Percentiles rank a stretch among this genome's conserved stretches.
Evolutionary conservation across 2,329 filamentous ascomycete species (phyloP).

Genomic region (Neopestalotiopsis clavispora): DNA sequence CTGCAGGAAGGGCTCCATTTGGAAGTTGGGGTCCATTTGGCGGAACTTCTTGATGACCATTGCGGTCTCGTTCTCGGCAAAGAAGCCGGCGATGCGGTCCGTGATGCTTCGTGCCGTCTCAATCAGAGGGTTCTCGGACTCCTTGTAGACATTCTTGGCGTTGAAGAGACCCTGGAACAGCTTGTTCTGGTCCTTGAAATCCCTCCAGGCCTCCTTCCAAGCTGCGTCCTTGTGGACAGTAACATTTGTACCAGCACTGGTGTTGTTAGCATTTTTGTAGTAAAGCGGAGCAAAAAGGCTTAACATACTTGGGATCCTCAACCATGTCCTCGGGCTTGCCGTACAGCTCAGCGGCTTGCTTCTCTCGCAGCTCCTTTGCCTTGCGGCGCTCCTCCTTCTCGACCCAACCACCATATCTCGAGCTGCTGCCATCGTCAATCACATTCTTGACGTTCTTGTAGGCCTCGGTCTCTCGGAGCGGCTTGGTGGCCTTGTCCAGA

Average conservation of each 20-base stretch:
- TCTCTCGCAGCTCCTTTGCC: slow-evolving; percentile 75
- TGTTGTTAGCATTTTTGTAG: slow-evolving; percentile 33
- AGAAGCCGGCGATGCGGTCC: slow-evolving; percentile 91
- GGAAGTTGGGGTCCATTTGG: slow-evolving; percentile 92
- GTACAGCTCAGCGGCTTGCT: slow-evolving; percentile 57
- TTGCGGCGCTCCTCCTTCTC: slow-evolving; percentile 93
- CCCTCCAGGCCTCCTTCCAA: slow-evolving; percentile 98
- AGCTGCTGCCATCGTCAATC: slow-evolving; percentile 96
- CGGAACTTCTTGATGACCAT: slow-evolving; percentile 98
- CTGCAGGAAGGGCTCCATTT: slow-evolving; percentile 90
- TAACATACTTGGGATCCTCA: slow-evolving; percentile 85
- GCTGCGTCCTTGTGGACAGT: slow-evolving; percentile 96
- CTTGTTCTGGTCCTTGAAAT: slow-evolving; percentile 89
- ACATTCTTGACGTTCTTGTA: slow-evolving; percentile 95
- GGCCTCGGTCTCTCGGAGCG: slow-evolving; percentile 91
- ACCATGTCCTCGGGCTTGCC: slow-evolving; percentile 66
- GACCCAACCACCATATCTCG: slow-evolving; percentile 93
- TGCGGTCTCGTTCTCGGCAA: slow-evolving; percentile 97
- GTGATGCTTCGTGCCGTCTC: slow-evolving; percentile 92
- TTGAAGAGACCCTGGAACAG: slow-evolving; percentile 87
- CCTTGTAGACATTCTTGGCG: slow-evolving; percentile 86
- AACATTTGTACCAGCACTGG: slow-evolving; percentile 88
- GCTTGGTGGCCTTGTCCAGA: slow-evolving; percentile 92
- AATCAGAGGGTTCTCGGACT: slow-evolving; percentile 96
- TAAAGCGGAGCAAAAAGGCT: slow-evolving; percentile 21